Conservation (phyloP, 805 yeast genomes). For the Cyberlindnera meyerae region DNA sequence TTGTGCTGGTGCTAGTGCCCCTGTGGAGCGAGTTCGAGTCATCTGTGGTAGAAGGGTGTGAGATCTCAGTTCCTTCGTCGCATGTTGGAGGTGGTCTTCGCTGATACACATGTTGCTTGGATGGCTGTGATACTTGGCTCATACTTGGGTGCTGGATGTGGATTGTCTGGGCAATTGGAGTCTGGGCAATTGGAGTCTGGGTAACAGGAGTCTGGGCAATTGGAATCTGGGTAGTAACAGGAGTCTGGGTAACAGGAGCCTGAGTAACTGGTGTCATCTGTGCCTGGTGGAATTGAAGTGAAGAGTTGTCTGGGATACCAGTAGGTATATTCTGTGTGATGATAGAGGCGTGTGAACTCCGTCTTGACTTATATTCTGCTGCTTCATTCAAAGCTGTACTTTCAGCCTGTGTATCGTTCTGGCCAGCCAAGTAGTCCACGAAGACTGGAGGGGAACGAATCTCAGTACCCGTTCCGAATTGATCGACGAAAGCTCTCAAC, state of each 20-base stretch:
- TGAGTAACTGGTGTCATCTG: too few species aligned
- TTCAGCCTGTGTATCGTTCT: conserved; percentile 26
- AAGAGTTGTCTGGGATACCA: conserved; percentile 1
- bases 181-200: too few species aligned
- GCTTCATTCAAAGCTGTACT: conserved; percentile 4
- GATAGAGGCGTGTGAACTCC: conserved; percentile 18
- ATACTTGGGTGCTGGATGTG: conserved; percentile 5
- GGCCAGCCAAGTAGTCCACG: conserved; percentile 51
- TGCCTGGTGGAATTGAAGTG: too few species aligned
- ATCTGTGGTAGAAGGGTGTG: conserved; percentile 26
- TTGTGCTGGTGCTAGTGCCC: conserved; percentile 24
- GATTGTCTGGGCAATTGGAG: conserved; percentile 1
- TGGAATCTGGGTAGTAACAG: too few species aligned
- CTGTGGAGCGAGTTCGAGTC: conserved; percentile 17
- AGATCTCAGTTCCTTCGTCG: conserved; percentile 26
- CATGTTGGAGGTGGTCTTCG: conserved; percentile 30
- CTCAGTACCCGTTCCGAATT: conserved; percentile 60
- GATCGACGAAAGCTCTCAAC: conserved; percentile 45
- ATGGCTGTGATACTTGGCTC: too few species aligned
- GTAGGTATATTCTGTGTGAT: conserved; percentile 6
- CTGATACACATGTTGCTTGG: conserved; percentile 9
- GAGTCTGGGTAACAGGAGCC: too few species aligned
- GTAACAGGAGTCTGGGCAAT: too few species aligned
- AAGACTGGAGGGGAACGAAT: conserved; percentile 57
- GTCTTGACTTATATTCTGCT: conserved; percentile 27